phyloP scores from a whole-genome alignment of 148 eudicot species.

The Camellia japonica region DNA sequence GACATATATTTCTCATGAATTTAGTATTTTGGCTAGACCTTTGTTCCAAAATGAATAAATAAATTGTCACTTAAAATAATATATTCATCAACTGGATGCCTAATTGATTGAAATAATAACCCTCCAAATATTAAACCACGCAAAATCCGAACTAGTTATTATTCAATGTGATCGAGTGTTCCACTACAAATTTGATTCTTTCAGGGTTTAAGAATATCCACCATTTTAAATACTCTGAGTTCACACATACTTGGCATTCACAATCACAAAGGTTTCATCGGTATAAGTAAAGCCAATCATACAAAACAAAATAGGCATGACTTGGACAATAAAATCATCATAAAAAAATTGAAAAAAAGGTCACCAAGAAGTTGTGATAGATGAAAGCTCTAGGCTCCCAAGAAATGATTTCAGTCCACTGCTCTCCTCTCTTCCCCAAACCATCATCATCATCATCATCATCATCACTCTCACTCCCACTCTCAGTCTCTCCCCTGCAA shows the following conservation, averaged over 20 bases:
- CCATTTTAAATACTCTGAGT: too few species aligned
- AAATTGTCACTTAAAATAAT: background rate
- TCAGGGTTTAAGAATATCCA: too few species aligned
- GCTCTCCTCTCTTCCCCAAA: slow-evolving; percentile 50
- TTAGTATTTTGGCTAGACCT: too few species aligned
- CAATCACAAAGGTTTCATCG: background rate
- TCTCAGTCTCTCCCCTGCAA: slow-evolving; percentile 28
- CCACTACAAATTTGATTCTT: background rate
- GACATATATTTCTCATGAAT: background rate
- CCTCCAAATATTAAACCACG: background rate
- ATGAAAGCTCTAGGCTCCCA: slow-evolving; percentile 92
- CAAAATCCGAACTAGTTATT: background rate
- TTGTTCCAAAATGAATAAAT: too few species aligned
- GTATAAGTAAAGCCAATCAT: background rate
- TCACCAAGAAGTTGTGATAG: slow-evolving; percentile 82
- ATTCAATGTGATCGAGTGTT: background rate
- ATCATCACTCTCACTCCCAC: slow-evolving; percentile 1
- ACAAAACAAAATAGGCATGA: background rate
- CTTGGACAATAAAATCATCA: background rate
- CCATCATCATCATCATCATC: slow-evolving; percentile 34
- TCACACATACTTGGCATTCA: background rate
- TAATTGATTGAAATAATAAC: background rate
- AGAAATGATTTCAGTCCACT: slow-evolving; percentile 85
- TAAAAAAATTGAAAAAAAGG: slow-evolving; percentile 9
- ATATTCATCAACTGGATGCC: slow-evolving; percentile 4